Evolutionary conservation across 495 filamentous ascomycete species (phyloP).

Genomic region (Daldinia childiae): DNA sequence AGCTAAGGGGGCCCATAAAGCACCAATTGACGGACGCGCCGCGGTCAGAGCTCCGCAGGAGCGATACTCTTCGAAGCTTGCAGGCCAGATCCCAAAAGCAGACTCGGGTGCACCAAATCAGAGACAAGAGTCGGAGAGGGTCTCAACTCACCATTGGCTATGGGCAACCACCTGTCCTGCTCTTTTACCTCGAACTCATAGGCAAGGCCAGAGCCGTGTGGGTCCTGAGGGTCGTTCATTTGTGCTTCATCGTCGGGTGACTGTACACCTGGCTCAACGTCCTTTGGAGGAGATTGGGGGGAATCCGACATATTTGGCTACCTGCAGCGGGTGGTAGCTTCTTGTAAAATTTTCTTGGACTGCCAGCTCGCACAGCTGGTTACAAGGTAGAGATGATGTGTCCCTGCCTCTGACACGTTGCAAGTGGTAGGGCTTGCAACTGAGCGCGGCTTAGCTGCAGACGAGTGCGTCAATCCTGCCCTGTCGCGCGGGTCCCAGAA

Average conservation of each 20-base stretch:
- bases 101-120: slow-evolving; percentile 61
- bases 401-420: slow-evolving; percentile 64
- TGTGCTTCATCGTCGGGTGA: slow-evolving; percentile 85
- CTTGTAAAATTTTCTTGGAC: slow-evolving; percentile 64
- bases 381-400: slow-evolving; percentile 60
- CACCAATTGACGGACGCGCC: slow-evolving; percentile 50
- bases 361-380: slow-evolving; percentile 63
- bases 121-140: slow-evolving; percentile 56
- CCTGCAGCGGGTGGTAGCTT: slow-evolving; percentile 70
- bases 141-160: slow-evolving; percentile 94
- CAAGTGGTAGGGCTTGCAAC: slow-evolving; percentile 62
- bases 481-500: slow-evolving; percentile 52
- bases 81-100: slow-evolving; percentile 55
- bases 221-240: slow-evolving; percentile 69
- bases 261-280: slow-evolving; percentile 90
- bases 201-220: slow-evolving; percentile 65
- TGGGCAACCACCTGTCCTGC: slow-evolving; percentile 99
- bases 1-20: slow-evolving; percentile 45
- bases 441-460: slow-evolving; percentile 60
- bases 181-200: slow-evolving; percentile 99
- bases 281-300: slow-evolving; percentile 93
- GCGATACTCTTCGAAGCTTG: slow-evolving; percentile 46
- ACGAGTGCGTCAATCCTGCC: slow-evolving; percentile 57
- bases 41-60: slow-evolving; percentile 47
- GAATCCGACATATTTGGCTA: slow-evolving; percentile 91